Base-by-base conservation (phyloP, 2,329 filamentous ascomycete genomes). In the Ophiosphaerella herpotricha region DNA sequence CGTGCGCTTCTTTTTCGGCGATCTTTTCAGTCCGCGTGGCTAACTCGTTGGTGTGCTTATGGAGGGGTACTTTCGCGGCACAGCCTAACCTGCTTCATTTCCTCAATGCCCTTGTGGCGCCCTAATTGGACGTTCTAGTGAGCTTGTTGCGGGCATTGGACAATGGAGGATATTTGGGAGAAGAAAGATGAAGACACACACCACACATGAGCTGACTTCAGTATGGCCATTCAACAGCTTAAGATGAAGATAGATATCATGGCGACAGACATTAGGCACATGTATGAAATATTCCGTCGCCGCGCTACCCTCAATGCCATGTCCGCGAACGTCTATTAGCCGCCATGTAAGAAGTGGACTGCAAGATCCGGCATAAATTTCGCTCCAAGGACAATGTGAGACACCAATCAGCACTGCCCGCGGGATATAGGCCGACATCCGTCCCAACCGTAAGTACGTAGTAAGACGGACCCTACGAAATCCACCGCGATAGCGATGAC, bases 331-430 rank as follows among this genome's bases (percentile, higher is more conserved):
- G 47, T 52, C 29, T 36, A 39, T 43, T 46, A 54, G 47, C 34
- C 40, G 43, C 36, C 39, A 48, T 43, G 42, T 57, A 47, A 50
- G 45, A 48, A 50, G 52, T 57, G 57, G 60, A 54, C 39, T 53
- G 50, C 53, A 45, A 46, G 43, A 50, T 34, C 50, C 55, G 48
- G 45, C 48, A 39, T 41, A 38, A 57, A 46, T 42, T 44, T 57
- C 53, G 43, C 46, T 51, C 44, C 41, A 50, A 45, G 41, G 24
- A 44, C 39, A 24, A 43, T 49, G 39, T 18, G 32, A 31, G 24
- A 48, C 48, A 33, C 65, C 65, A 68, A 68, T 68, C 53, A 67
- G 23, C 49, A 23, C 16, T 16, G 36, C 37, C 18, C 13, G 54
- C 59, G 64, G 58, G 40, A 44, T 16, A 18, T 36, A 29, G 50